Evolutionary conservation across 2,329 filamentous ascomycete species (phyloP).

Genomic region (Tolypocladium pustulatum): DNA sequence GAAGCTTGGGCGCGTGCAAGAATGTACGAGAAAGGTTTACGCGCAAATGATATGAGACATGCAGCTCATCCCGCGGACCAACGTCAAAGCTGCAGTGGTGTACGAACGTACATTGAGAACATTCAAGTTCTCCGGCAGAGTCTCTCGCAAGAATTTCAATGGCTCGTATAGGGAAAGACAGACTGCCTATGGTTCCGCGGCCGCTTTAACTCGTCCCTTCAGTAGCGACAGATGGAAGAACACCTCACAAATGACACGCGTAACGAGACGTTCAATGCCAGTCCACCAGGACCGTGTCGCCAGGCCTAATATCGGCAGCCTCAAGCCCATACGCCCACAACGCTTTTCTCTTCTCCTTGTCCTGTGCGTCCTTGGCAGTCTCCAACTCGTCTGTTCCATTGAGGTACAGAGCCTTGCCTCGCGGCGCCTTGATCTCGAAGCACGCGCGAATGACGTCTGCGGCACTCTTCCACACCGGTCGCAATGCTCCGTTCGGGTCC

Average conservation of each 20-base stretch:
- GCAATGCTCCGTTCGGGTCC: constrained; percentile 18
- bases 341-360: constrained; percentile 15
- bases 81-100: too few species aligned
- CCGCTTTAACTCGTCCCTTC: background rate
- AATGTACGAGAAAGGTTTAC: background rate
- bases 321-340: constrained; percentile 21
- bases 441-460: constrained; percentile 18
- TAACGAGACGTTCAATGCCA: constrained; percentile 11
- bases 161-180: too few species aligned
- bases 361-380: constrained; percentile 17
- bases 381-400: constrained; percentile 19
- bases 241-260: background rate
- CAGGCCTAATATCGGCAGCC: constrained; percentile 12
- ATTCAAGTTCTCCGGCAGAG: background rate
- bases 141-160: background rate
- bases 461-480: constrained; percentile 21
- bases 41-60: background rate
- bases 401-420: constrained; percentile 20
- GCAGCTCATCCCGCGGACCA: too few species aligned
- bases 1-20: background rate
- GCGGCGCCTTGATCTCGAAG: constrained; percentile 16
- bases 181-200: background rate
- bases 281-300: constrained; percentile 15
- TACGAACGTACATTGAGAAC: background rate
- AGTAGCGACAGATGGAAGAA: background rate